Evolutionary conservation across 441 rosid genomes (phyloP).

Genomic region (Syzygium syzygioides): DNA sequence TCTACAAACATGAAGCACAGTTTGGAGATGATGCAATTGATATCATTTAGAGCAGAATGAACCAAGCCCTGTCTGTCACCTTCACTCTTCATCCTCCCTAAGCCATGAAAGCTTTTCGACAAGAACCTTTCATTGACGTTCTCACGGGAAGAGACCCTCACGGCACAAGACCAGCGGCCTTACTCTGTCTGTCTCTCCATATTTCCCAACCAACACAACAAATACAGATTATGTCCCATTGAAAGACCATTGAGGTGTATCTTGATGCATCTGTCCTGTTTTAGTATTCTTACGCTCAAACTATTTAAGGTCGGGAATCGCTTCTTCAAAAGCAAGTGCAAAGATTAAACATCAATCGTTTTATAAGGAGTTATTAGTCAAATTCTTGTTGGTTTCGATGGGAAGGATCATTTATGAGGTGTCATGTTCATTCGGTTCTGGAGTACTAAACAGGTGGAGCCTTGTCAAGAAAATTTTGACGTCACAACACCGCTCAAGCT

Average conservation of each 20-base stretch:
- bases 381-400: too few relatives aligned
- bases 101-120: not conserved
- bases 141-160: not conserved
- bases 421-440: too few relatives aligned
- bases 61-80: not conserved
- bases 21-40: not conserved
- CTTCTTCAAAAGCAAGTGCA: not conserved
- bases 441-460: too few relatives aligned
- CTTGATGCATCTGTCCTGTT: not conserved
- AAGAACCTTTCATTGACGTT: not conserved
- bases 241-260: not conserved
- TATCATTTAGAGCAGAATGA: not conserved
- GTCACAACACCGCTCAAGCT: too few relatives aligned
- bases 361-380: too few relatives aligned
- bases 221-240: not conserved
- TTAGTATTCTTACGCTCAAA: not conserved
- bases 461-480: too few relatives aligned
- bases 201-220: not conserved
- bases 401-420: too few relatives aligned
- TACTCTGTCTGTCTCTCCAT: not conserved
- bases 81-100: not conserved
- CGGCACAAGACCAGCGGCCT: not conserved
- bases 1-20: not conserved
- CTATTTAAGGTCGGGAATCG: not conserved
- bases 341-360: too few relatives aligned